These are phyloP conservation scores for Bryoerythrophyllum caledonicum DNA, from an alignment of 225 moss, liverwort and hornwort species.

Conservation along the genomic window DNA sequence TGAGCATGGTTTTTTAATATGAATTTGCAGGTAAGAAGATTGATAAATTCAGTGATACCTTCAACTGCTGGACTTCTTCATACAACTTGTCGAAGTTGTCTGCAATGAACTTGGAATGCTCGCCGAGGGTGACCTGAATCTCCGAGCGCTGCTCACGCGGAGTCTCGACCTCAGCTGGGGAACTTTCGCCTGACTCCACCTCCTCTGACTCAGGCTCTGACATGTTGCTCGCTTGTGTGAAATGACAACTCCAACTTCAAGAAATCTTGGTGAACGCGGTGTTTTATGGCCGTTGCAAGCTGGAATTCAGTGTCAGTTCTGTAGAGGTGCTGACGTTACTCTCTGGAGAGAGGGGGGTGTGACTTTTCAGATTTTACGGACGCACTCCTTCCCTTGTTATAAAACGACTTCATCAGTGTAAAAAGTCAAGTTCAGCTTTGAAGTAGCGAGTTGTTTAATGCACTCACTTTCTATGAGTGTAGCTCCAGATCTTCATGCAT, in stretches of 20 bases:
- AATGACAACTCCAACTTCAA: neutral
- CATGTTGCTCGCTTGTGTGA: neutral
- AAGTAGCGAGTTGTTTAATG: too few relatives aligned
- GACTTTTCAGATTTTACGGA: constrained; percentile 32
- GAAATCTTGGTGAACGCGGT: constrained; percentile 12
- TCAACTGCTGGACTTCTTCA: constrained; percentile 10
- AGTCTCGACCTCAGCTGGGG: neutral
- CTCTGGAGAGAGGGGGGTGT: constrained; percentile 19
- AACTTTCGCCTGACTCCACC: constrained; percentile 23
- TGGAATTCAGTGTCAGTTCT: neutral
- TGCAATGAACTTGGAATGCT: constrained; percentile 39
- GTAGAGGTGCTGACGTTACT: constrained; percentile 36
- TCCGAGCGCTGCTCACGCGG: constrained; percentile 31
- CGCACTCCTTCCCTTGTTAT: constrained; percentile 41
- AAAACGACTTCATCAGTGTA: constrained; percentile 14
- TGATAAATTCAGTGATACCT: neutral
- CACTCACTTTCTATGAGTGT: neutral
- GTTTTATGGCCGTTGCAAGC: constrained; percentile 11
- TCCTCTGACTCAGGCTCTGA: constrained; percentile 2
- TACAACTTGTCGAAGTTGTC: constrained; percentile 35
- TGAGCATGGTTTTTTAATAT: neutral
- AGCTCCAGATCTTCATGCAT: neutral
- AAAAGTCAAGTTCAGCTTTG: neutral
- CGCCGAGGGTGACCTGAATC: constrained; percentile 26
- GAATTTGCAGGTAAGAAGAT: neutral